These are phyloP conservation scores for Chrysanthemum lavandulifolium DNA, from an alignment of 129 eudicot genomes.

Conservation along the genomic window DNA sequence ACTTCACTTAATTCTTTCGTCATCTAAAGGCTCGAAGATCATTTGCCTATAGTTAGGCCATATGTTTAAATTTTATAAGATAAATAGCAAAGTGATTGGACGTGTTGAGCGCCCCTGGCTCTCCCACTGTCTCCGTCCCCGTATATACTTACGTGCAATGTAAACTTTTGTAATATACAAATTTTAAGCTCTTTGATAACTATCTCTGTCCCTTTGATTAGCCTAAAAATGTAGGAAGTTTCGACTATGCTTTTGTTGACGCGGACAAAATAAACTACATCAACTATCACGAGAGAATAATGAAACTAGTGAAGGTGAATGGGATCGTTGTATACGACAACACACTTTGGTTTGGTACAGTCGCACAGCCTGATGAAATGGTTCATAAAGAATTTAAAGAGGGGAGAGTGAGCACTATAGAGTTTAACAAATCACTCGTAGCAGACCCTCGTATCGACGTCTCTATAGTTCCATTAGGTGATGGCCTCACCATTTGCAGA, in stretches of 20 bases:
- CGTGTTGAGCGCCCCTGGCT: too few species aligned
- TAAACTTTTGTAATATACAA: not conserved
- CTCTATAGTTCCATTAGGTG: slow-evolving; percentile 41
- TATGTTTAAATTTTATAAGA: too few species aligned
- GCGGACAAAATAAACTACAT: slow-evolving; percentile 59
- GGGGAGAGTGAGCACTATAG: not conserved
- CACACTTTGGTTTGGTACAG: slow-evolving; percentile 56
- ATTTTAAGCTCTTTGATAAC: not conserved
- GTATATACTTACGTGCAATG: too few species aligned
- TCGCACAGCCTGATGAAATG: slow-evolving; percentile 37
- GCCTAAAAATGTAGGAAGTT: slow-evolving; percentile 46
- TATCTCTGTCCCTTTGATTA: slow-evolving; percentile 8
- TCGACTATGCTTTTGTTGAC: slow-evolving; percentile 66
- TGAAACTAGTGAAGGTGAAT: slow-evolving; percentile 53
- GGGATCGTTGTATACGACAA: slow-evolving; percentile 62
- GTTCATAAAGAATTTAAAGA: slow-evolving; percentile 8
- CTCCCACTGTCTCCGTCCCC: not conserved
- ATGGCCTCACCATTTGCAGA: slow-evolving; percentile 52
- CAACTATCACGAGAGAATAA: slow-evolving; percentile 55
- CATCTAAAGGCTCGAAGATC: too few species aligned
- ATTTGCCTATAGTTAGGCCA: too few species aligned
- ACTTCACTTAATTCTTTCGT: too few species aligned
- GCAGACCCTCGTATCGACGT: slow-evolving; percentile 47
- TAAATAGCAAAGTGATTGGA: too few species aligned
- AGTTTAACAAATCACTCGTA: slow-evolving; percentile 40